These are phyloP conservation scores for Talaromyces stipitatus DNA, from an alignment of 495 filamentous ascomycete species.

Conservation along the genomic window DNA sequence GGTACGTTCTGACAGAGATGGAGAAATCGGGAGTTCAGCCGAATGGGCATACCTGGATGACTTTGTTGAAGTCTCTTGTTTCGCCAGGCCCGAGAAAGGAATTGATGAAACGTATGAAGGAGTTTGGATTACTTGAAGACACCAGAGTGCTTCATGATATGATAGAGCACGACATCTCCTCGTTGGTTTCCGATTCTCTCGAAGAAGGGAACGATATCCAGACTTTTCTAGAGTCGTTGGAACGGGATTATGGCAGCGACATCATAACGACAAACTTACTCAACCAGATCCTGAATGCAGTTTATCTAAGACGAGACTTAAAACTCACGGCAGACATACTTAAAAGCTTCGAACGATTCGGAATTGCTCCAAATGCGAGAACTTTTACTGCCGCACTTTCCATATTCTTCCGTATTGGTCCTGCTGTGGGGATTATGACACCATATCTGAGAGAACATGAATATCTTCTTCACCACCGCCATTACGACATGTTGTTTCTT, in stretches of 20 bases:
- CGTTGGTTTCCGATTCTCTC: conserved; percentile 26
- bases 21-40: conserved; percentile 24
- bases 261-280: conserved; percentile 28
- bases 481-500: conserved; percentile 30
- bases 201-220: conserved; percentile 23
- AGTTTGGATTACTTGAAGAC: conserved; percentile 23
- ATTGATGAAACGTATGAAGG: conserved; percentile 27
- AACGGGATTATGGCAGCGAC: conserved; percentile 17
- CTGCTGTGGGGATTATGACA: not conserved
- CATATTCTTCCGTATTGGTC: not conserved
- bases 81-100: conserved; percentile 20
- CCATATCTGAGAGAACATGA: conserved; percentile 5
- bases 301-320: not conserved
- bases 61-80: conserved; percentile 26
- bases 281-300: conserved; percentile 25
- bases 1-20: conserved; percentile 25
- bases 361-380: not conserved
- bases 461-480: conserved; percentile 7
- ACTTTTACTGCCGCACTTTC: not conserved
- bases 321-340: not conserved
- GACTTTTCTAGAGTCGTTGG: conserved; percentile 27
- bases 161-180: conserved; percentile 23
- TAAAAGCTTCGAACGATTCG: not conserved
- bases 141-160: conserved; percentile 13
- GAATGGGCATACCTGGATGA: conserved; percentile 36